Evolutionary conservation across 768 basidiomycete genomes (phyloP).

Genomic region (Gymnopilus junonius): DNA sequence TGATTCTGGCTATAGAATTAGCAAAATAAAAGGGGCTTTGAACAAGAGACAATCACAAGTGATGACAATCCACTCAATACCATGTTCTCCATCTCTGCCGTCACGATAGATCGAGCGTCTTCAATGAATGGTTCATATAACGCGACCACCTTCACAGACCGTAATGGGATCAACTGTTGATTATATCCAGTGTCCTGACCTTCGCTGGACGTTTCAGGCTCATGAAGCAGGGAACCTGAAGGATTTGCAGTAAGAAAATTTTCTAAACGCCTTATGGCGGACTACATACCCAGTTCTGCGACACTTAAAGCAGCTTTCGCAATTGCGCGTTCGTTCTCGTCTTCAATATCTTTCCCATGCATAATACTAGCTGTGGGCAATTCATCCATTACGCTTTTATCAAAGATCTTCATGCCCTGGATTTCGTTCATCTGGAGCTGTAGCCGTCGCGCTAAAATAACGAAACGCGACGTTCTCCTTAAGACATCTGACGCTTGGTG

Average conservation of each 20-base stretch:
- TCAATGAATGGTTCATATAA: conserved; percentile 75
- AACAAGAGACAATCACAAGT: conserved; percentile 49
- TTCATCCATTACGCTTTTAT: conserved; percentile 19
- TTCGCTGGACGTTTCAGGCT: conserved; percentile 31
- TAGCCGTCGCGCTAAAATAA: conserved; percentile 79
- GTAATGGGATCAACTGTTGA: conserved; percentile 52
- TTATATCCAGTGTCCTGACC: conserved; percentile 20
- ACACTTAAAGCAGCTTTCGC: conserved; percentile 95
- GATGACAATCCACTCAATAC: conserved; percentile 78
- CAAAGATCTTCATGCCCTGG: conserved; percentile 31
- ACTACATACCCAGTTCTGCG: conserved; percentile 79
- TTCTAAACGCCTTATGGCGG: not conserved
- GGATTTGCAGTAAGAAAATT: conserved; percentile 3
- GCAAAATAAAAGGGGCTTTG: not conserved
- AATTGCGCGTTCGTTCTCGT: conserved; percentile 85
- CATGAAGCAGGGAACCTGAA: conserved; percentile 57
- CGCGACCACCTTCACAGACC: conserved; percentile 74
- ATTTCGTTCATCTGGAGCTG: conserved; percentile 87
- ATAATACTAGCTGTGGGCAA: conserved; percentile 24
- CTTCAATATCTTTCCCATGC: conserved; percentile 52
- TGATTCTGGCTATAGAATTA: conserved; percentile 64
- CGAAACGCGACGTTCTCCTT: conserved; percentile 83
- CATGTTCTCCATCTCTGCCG: conserved; percentile 90
- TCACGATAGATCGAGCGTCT: conserved; percentile 69
- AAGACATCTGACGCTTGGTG: conserved; percentile 86